These are phyloP conservation scores for Phytopythium kandeliae DNA, from an alignment of 352 stramenopile species.

Conservation along the genomic window DNA sequence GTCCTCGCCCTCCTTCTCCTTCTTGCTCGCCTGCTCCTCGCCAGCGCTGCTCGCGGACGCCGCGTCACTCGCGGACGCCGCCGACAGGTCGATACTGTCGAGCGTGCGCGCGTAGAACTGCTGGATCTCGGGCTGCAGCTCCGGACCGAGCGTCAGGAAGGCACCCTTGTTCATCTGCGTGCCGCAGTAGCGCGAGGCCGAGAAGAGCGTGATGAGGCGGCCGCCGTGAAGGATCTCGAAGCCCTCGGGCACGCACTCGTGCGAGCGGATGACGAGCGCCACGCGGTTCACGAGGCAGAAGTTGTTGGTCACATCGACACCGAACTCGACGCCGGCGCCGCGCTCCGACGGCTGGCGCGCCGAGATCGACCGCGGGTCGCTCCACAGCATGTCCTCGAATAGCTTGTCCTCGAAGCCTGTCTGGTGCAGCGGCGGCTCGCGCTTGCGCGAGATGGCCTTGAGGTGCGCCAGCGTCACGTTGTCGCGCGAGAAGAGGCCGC, in stretches of 20 bases:
- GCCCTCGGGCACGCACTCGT: constrained; percentile 91
- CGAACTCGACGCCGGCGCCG: constrained; percentile 91
- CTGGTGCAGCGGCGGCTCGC: constrained; percentile 87
- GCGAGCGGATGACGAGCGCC: constrained; percentile 89
- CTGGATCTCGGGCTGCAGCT: constrained; percentile 92
- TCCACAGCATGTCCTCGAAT: constrained; percentile 93
- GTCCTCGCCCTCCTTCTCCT: constrained; percentile 4
- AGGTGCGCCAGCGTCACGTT: constrained; percentile 90
- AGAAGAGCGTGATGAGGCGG: constrained; percentile 91
- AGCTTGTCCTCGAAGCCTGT: constrained; percentile 90
- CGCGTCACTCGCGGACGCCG: constrained; percentile 9
- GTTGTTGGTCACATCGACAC: constrained; percentile 90
- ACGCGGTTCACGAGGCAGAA: constrained; percentile 93
- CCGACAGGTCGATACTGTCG: constrained; percentile 67
- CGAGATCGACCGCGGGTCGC: constrained; percentile 80
- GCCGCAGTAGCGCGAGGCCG: constrained; percentile 88
- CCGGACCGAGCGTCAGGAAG: constrained; percentile 87
- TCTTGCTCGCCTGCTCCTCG: constrained; percentile 3
- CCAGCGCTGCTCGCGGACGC: neutral
- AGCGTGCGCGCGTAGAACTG: constrained; percentile 91
- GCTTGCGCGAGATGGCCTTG: constrained; percentile 86
- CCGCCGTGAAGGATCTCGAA: constrained; percentile 89
- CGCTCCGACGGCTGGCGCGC: constrained; percentile 75
- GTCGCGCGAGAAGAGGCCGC: constrained; percentile 89
- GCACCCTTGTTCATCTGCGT: constrained; percentile 92